Evolutionary conservation across 352 stramenopile species (phyloP), one percentile per base, ranked within the genome.

Genomic region (Globisporangium parvum): DNA sequence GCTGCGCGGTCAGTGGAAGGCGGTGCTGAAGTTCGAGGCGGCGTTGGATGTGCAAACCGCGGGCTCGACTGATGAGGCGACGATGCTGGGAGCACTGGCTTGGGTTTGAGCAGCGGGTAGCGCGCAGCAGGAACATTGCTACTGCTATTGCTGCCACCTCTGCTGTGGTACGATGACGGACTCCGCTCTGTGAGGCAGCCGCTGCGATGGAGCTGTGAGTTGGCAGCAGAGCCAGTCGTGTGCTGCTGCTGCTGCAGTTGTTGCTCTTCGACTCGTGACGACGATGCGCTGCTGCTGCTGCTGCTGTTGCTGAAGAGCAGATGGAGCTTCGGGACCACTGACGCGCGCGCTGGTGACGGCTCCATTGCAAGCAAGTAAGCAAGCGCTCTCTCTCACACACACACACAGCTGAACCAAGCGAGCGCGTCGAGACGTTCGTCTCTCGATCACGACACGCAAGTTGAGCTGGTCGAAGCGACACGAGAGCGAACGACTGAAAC

Each of bases 251-350:
- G 15, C n/a, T 21, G 2, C 1, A 11, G 2, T 20, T 48, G 20
- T 6, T 12, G n/a, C 44, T 26, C 44, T 5, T 24, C 28, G 47
- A 28, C 11, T 21, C 47, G 26, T n/a, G 28, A 6, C 40, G 41
- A 10, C n/a, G 33, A 54, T 26, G n/a, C 47, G 17, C 12, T 55
- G 51, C 17, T 59, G 14, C 15, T 26, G 11, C 20, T 31, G 23
- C 18, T 48, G 42, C 17, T 23, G 24, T 21, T 20, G 17, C 14
- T 17, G 14, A 59, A 59, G 46, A 64, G 24, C 46, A 64, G 26
- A 26, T 64, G 58, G 37, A 64, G 58, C 40, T 64, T 59, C 5
- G 58, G 51, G 24, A 64, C 51, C 11, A 55, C 40, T 9, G 28
- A 21, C 9, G 45, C 37, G 5, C 58, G 51, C 31, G 47, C 47